These are phyloP conservation scores for Fagopyrum esculentum DNA, from an alignment of 148 eudicot species.

Conservation along the genomic window DNA sequence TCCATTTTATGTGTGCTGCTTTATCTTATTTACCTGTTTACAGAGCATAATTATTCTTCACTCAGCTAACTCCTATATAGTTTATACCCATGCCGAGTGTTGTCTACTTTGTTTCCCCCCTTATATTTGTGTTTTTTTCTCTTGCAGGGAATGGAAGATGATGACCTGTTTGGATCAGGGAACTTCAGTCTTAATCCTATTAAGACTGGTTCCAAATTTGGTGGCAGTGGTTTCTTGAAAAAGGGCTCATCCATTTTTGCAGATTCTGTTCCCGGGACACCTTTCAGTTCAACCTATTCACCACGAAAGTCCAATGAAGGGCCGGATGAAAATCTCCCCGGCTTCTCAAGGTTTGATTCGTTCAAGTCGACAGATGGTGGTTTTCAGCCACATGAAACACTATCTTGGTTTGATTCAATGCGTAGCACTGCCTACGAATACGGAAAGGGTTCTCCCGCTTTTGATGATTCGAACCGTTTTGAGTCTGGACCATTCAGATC, in stretches of 20 bases:
- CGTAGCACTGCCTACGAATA: constrained; percentile 56
- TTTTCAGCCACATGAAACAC: constrained; percentile 40
- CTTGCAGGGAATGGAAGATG: constrained; percentile 26
- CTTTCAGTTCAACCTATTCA: constrained; percentile 43
- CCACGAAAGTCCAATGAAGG: constrained; percentile 33
- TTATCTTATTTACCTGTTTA: not conserved
- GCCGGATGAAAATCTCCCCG: constrained; percentile 47
- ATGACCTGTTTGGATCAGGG: constrained; percentile 66
- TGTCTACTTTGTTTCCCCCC: not conserved
- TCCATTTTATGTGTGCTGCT: not conserved
- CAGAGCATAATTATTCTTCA: constrained; percentile 2
- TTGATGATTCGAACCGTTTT: constrained; percentile 38
- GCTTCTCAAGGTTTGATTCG: constrained; percentile 82
- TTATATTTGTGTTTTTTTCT: not conserved
- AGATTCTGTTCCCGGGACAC: constrained; percentile 72
- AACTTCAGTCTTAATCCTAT: constrained; percentile 78
- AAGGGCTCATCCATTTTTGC: constrained; percentile 38
- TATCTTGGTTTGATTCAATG: constrained; percentile 73
- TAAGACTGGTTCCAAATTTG: constrained; percentile 50
- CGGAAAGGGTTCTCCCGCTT: constrained; percentile 31
- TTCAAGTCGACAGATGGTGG: constrained; percentile 59
- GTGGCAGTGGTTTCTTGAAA: constrained; percentile 23
- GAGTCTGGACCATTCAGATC: constrained; percentile 36
- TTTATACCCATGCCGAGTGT: not conserved
- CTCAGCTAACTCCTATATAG: not conserved